Percentiles rank a stretch among this genome's conserved stretches.
phyloP scores from a whole-genome alignment of 805 yeast genomes.

The Schizosaccharomyces octosporus region DNA sequence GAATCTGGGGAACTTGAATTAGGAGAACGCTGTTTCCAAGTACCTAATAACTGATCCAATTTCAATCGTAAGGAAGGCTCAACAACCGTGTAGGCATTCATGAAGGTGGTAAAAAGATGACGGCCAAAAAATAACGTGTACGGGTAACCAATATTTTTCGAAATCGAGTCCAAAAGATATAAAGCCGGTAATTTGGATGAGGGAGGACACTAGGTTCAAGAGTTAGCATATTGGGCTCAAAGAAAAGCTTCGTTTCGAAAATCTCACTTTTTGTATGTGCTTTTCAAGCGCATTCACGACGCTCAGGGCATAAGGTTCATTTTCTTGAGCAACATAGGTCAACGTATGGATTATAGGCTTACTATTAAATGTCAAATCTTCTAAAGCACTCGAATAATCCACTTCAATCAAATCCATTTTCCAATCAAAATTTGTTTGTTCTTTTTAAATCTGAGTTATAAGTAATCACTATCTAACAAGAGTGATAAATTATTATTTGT shows the following conservation, averaged over 20 bases:
- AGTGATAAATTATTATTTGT: too few species aligned
- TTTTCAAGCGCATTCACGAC: constrained; percentile 52
- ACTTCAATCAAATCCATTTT: constrained; percentile 17
- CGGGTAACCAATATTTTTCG: constrained; percentile 75
- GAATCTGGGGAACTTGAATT: constrained; percentile 37
- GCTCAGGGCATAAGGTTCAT: constrained; percentile 47
- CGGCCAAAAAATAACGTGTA: constrained; percentile 58
- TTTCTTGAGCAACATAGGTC: constrained; percentile 71
- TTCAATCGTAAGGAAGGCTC: constrained; percentile 51
- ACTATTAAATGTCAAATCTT: constrained; percentile 65
- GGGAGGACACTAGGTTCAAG: constrained; percentile 22
- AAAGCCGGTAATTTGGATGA: constrained; percentile 61
- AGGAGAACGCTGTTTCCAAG: constrained; percentile 49
- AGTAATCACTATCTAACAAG: too few species aligned
- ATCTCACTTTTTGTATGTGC: constrained; percentile 35
- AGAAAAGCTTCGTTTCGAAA: neutral
- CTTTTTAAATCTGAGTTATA: too few species aligned
- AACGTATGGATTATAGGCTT: constrained; percentile 68
- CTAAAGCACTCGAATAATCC: constrained; percentile 49
- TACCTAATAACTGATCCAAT: constrained; percentile 52
- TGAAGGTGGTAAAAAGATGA: constrained; percentile 43
- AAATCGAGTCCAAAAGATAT: constrained; percentile 71
- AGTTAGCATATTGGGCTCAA: neutral
- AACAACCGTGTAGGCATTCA: constrained; percentile 54
- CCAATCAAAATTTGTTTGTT: too few species aligned